Evolutionary conservation across 768 basidiomycete species (phyloP).

Genomic region (Mycena epipterygia): DNA sequence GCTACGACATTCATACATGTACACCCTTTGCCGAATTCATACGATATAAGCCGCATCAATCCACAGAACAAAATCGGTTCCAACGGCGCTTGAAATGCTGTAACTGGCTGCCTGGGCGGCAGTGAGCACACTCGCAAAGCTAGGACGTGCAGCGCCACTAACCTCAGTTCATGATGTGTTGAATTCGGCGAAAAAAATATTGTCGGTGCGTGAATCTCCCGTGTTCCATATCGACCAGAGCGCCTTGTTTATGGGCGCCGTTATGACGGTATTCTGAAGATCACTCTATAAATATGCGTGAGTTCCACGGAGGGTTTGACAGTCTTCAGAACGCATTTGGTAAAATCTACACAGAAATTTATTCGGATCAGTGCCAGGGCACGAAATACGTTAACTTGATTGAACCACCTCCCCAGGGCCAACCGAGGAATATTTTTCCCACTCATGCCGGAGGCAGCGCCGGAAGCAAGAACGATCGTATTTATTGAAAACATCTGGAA

Average conservation of each 20-base stretch:
- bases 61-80: constrained; percentile 60
- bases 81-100: constrained; percentile 60
- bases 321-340: constrained; percentile 38
- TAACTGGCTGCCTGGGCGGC: constrained; percentile 53
- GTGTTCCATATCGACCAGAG: constrained; percentile 64
- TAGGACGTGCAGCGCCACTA: constrained; percentile 48
- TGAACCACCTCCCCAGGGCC: constrained; percentile 66
- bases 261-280: too few species aligned
- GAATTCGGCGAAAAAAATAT: constrained; percentile 62
- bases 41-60: constrained; percentile 58
- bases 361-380: too few species aligned
- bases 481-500: constrained; percentile 61
- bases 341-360: too few species aligned
- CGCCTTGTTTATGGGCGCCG: constrained; percentile 53
- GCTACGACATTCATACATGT: too few species aligned
- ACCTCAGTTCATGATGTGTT: constrained; percentile 59
- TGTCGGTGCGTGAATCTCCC: constrained; percentile 52
- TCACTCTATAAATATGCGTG: constrained; percentile 40
- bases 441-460: constrained; percentile 51
- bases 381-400: too few species aligned
- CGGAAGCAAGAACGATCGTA: constrained; percentile 56
- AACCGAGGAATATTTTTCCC: constrained; percentile 58
- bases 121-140: constrained; percentile 56
- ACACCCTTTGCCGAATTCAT: too few species aligned
- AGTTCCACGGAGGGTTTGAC: not conserved